Evolutionary conservation across 2,329 filamentous ascomycete genomes (phyloP), one percentile per base, ranked within the genome.

Genomic region (Paecilomyces sp.): DNA sequence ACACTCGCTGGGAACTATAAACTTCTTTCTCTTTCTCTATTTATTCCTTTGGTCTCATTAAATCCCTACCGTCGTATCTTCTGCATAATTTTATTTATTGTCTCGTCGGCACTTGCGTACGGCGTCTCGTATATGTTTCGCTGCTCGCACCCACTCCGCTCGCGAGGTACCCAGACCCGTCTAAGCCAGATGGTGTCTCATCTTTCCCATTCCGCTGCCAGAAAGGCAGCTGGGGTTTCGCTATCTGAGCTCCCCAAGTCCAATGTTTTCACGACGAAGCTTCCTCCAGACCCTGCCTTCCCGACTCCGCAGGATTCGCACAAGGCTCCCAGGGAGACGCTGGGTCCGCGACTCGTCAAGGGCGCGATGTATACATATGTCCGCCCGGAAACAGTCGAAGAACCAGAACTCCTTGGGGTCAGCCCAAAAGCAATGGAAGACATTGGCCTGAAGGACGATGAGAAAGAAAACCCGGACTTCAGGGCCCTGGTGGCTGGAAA

Each of bases 331-430:
- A 86, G 93, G 67, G 83, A 88, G 59, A 79, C 88, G 36, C 87
- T 97, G 55, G 83, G 84, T 0, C 93, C 94, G 15, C 88, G 92
- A 55, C 82, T 91, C 73, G 94, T 99, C 50, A 91, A 88, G 71
- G 85, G 87, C 61, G 93, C 94, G 3, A 77, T 93, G 56, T 99
- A 90, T 76, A 96, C 92, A 8, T 99, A 88, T 81, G 92, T 99
- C 22, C 86, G 92, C 3, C 94, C 94, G 0, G 89, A 93, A 68
- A 75, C 81, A 22, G 83, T 87, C 28, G 80, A 87, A 63, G 83
- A 88, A 24, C 85, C 91, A 0, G 90, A 97, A 70, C 80, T 99
- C 15, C 82, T 97, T 1, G 89, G 85, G 6, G 87, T 96, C 1
- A 96, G 92, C 63, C 83, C 85, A 2, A 85, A 85, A 1, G 93